Percentiles rank a stretch among this genome's conserved stretches.
Conservation (phyloP, 2,329 filamentous ascomycete genomes). For the Cladobotryum protrusum region DNA sequence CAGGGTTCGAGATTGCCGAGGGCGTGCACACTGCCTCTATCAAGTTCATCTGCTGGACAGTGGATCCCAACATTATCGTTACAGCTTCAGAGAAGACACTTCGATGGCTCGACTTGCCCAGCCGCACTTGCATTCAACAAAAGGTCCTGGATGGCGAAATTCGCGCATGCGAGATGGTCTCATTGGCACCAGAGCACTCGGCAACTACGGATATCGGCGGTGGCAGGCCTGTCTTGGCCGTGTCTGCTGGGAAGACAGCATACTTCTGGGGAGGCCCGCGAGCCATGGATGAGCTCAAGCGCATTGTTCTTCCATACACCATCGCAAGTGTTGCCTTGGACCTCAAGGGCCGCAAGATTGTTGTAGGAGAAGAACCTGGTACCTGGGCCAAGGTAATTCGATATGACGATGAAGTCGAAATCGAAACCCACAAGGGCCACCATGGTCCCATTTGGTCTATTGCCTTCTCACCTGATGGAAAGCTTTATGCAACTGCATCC, state of each 20-base stretch:
- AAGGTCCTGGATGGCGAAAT: constrained; percentile 78
- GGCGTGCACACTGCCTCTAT: constrained; percentile 81
- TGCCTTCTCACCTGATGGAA: constrained; percentile 89
- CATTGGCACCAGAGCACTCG: constrained; percentile 53
- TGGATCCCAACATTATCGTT: constrained; percentile 79
- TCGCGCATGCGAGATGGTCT: constrained; percentile 84
- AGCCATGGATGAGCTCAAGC: constrained; percentile 70
- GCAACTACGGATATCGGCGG: constrained; percentile 57
- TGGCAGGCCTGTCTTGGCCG: constrained; percentile 69
- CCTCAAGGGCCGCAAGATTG: constrained; percentile 70
- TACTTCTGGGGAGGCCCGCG: constrained; percentile 81
- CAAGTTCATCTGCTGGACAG: constrained; percentile 94
- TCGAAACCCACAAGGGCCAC: constrained; percentile 93
- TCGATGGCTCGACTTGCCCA: constrained; percentile 88
- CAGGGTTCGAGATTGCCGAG: constrained; percentile 78
- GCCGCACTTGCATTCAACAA: constrained; percentile 67
- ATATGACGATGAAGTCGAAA: constrained; percentile 74
- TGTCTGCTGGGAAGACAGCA: constrained; percentile 88
- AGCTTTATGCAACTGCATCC: constrained; percentile 91
- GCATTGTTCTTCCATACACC: constrained; percentile 71
- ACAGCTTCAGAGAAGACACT: constrained; percentile 90
- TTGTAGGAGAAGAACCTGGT: constrained; percentile 85
- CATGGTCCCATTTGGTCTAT: constrained; percentile 97
- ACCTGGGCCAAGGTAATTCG: constrained; percentile 96
- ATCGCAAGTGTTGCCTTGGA: constrained; percentile 89